Evolutionary conservation across 2,329 filamentous ascomycete genomes (phyloP).

Genomic region (Paecilomyces sp.): DNA sequence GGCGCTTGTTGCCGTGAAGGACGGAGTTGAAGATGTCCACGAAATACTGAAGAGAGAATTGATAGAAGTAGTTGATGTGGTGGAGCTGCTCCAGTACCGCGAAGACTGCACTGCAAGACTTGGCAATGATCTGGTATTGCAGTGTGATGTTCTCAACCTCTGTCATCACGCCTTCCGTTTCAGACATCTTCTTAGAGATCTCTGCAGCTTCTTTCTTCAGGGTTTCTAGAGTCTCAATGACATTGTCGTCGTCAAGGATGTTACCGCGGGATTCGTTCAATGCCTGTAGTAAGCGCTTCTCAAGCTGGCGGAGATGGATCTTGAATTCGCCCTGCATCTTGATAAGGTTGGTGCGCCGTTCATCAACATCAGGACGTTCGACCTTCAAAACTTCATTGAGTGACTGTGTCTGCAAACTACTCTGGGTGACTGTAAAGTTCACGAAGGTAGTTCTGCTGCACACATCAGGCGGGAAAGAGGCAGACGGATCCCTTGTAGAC

Average conservation of each 20-base stretch:
- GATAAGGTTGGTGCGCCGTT: slow-evolving; percentile 92
- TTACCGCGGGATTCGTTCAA: slow-evolving; percentile 97
- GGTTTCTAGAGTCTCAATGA: slow-evolving; percentile 95
- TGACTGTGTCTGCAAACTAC: slow-evolving; percentile 95
- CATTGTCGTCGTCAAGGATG: slow-evolving; percentile 95
- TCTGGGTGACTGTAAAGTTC: slow-evolving; percentile 98
- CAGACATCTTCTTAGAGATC: slow-evolving; percentile 90
- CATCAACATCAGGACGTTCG: slow-evolving; percentile 93
- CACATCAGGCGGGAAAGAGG: slow-evolving; percentile 89
- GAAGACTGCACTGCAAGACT: slow-evolving; percentile 94
- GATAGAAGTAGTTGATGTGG: slow-evolving; percentile 98
- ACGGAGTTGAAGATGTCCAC: slow-evolving; percentile 95
- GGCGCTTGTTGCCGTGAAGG: slow-evolving; percentile 68
- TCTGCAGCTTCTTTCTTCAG: slow-evolving; percentile 96
- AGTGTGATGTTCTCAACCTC: slow-evolving; percentile 95
- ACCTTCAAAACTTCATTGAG: slow-evolving; percentile 96
- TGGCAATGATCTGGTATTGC: slow-evolving; percentile 87
- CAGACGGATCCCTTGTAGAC: slow-evolving; percentile 91
- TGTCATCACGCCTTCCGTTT: slow-evolving; percentile 96
- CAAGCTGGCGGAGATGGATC: slow-evolving; percentile 89
- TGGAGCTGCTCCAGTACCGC: slow-evolving; percentile 94
- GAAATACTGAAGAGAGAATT: slow-evolving; percentile 98
- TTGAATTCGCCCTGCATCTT: slow-evolving; percentile 99
- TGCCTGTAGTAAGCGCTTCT: slow-evolving; percentile 88
- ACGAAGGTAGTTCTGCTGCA: slow-evolving; percentile 98